Conservation (phyloP, 257 asterid genomes). For the Jasminum sambac region DNA sequence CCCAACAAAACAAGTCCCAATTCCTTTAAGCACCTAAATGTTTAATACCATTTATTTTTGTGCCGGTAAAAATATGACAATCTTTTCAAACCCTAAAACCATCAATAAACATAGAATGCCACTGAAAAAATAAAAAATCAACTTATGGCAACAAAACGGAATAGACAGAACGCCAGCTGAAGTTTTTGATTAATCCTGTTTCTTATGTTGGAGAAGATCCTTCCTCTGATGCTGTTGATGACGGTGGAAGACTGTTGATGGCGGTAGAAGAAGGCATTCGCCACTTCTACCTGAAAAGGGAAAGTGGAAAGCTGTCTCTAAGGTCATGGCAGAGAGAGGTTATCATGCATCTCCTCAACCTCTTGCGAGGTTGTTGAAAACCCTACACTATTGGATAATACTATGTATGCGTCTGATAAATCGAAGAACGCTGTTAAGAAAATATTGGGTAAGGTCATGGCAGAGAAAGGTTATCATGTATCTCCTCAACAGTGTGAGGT, state of each 20-base stretch:
- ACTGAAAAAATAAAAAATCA: no score
- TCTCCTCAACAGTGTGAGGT: conserved; percentile 34
- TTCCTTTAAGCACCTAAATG: no score
- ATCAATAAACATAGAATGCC: no score
- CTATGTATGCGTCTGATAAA: no score
- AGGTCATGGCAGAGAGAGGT: conserved; percentile 27
- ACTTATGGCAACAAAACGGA: no score
- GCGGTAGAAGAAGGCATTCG: conserved; percentile 17
- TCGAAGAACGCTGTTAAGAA: conserved; percentile 22
- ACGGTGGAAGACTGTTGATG: conserved; percentile 4
- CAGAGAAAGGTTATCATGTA: conserved; percentile 19
- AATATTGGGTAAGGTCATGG: conserved; percentile 27
- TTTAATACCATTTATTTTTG: no score
- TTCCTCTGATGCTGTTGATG: conserved; percentile 10
- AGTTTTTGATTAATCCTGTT: conserved; percentile 29
- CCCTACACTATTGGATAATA: conserved; percentile 23
- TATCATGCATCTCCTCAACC: conserved; percentile 25
- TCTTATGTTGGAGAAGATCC: conserved; percentile 31
- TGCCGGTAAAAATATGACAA: no score
- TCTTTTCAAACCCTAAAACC: no score
- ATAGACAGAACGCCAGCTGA: no score
- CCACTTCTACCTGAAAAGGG: conserved; percentile 24
- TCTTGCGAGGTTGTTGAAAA: conserved; percentile 31
- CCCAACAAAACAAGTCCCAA: no score
- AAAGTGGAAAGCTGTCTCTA: conserved; percentile 31